These are phyloP conservation scores for Apiotrichum mycotoxinovorans DNA, from an alignment of 1,284 basidiomycete species.

Conservation along the genomic window DNA sequence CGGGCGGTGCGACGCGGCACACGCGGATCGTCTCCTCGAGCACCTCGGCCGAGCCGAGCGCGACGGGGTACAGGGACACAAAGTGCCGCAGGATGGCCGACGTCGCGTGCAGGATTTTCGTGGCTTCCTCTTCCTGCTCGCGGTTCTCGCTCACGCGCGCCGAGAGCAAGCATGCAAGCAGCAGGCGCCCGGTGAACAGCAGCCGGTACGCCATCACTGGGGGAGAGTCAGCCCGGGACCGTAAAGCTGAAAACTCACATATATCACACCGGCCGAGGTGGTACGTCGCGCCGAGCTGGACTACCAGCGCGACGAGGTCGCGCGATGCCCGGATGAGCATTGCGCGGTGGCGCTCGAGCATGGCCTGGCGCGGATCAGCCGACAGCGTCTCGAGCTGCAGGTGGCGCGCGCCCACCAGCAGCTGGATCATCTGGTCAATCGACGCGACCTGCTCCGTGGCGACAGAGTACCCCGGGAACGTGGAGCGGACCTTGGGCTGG, in stretches of 20 bases:
- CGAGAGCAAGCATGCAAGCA: slow-evolving; percentile 15
- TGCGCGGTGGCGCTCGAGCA: neutral
- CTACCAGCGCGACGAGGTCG: slow-evolving; percentile 9
- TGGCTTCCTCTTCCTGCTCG: slow-evolving; percentile 11
- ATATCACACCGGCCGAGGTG: slow-evolving; percentile 13
- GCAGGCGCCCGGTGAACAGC: slow-evolving; percentile 17
- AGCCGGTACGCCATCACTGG: slow-evolving; percentile 15
- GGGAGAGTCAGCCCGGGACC: too few relatives aligned
- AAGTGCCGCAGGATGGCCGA: slow-evolving; percentile 17
- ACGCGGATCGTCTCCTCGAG: slow-evolving; percentile 21
- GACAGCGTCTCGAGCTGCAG: slow-evolving; percentile 15
- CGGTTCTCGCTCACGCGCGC: slow-evolving; percentile 11
- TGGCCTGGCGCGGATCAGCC: neutral
- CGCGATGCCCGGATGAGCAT: slow-evolving; percentile 6
- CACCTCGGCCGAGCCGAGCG: slow-evolving; percentile 19
- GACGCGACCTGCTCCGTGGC: slow-evolving; percentile 14
- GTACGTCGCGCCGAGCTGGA: slow-evolving; percentile 10
- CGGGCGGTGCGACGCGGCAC: slow-evolving; percentile 4
- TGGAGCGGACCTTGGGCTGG: neutral
- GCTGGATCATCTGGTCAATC: slow-evolving; percentile 14
- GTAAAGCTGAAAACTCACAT: slow-evolving; percentile 1
- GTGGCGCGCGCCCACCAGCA: slow-evolving; percentile 10
- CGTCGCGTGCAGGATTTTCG: slow-evolving; percentile 14
- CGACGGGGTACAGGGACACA: slow-evolving; percentile 14
- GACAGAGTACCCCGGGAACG: slow-evolving; percentile 4